Base-by-base conservation (phyloP, 371 early-diverging fungal genomes). In the Apophysomyces trapeziformis region DNA sequence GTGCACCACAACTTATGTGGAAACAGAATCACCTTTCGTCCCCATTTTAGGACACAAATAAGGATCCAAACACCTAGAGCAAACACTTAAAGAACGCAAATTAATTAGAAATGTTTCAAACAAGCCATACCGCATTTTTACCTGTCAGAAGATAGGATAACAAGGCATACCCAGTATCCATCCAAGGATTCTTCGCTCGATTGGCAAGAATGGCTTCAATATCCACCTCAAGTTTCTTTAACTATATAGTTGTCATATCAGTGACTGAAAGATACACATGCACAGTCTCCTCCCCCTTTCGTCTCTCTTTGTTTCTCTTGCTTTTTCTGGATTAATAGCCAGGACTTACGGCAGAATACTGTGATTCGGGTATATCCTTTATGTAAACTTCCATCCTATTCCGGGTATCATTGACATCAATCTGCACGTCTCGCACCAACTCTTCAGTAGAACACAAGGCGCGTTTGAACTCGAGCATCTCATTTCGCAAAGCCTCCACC, bases 171-270 rank as follows among this genome's bases (percentile, higher is more conserved):
- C 77, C 82, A 7, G 76, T 79, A 61, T 82, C 82, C 9, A 79
- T 59, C 79, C 80, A 82, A 16, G 82, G 83, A 41, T 76, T 83
- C 41, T 83, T 78, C 7, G 83, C 79, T 50, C 83, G 69, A 44
- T 77, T 83, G 12, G 80, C 74, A 14, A 80, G 57, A 57, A 83
- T 83, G 2, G 68, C 74, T 26, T 80, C 80, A 21, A 83, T 74
- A 60, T 80, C 77, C 2, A 78, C 76, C 61, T 83, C 83, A 7
- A 83, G 58, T 58, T 69, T 73, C 46, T 80, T 83, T 4, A 83
- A 66, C 83, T 83, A 64, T 32, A 62, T 35, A 32, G 44, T 26
- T 2, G 32, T 45, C 41, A 2, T 11, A 18, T 60, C 32, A 26
- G 32, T 26, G 32, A 26, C 32, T 26, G 32, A 26, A 26, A 26